Percentiles rank a stretch among this genome's conserved stretches.
Evolutionary conservation across 192 early-diverging fungal genomes (phyloP).

Genomic region (Podila epigama): DNA sequence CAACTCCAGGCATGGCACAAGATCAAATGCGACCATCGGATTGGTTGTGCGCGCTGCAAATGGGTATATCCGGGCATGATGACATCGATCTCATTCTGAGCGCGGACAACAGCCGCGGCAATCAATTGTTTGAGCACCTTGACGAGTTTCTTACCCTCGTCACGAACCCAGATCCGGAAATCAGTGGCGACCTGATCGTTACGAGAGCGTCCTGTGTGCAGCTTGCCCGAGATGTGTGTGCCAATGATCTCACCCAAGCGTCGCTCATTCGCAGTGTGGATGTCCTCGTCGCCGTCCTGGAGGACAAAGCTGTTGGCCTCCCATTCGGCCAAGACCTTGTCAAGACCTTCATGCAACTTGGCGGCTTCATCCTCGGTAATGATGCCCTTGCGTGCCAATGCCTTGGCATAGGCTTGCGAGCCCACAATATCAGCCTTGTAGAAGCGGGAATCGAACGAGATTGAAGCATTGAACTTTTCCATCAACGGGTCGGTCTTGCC

Average conservation of each 20-base stretch:
- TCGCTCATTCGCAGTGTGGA: slow-evolving; percentile 99
- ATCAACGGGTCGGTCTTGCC: slow-evolving; percentile 95
- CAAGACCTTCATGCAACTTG: slow-evolving; percentile 77
- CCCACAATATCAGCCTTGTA: slow-evolving; percentile 88
- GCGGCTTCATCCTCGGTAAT: slow-evolving; percentile 79
- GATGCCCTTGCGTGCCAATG: slow-evolving; percentile 74
- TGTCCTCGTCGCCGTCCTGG: slow-evolving; percentile 91
- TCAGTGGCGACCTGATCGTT: slow-evolving; percentile 99
- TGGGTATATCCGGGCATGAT: slow-evolving; percentile 99
- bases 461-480: slow-evolving; percentile 96
- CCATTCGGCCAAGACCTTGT: slow-evolving; percentile 86
- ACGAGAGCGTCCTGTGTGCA: slow-evolving; percentile 94
- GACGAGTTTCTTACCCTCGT: slow-evolving; percentile 72
- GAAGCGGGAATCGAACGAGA: slow-evolving; percentile 94
- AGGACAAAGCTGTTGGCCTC: slow-evolving; percentile 72
- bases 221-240: slow-evolving; percentile 85
- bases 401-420: slow-evolving; percentile 90
- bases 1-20: slow-evolving; percentile 91
- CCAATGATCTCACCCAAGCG: slow-evolving; percentile 93
- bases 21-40: slow-evolving; percentile 95
- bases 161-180: slow-evolving; percentile 93
- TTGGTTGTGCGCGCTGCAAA: slow-evolving; percentile 96
- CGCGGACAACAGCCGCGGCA: slow-evolving; percentile 74
- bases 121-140: slow-evolving; percentile 81
- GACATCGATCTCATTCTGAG: slow-evolving; percentile 89